Evolutionary conservation across 1,284 basidiomycete species (phyloP).

Genomic region (Ceratorhiza oryzae-sativae): DNA sequence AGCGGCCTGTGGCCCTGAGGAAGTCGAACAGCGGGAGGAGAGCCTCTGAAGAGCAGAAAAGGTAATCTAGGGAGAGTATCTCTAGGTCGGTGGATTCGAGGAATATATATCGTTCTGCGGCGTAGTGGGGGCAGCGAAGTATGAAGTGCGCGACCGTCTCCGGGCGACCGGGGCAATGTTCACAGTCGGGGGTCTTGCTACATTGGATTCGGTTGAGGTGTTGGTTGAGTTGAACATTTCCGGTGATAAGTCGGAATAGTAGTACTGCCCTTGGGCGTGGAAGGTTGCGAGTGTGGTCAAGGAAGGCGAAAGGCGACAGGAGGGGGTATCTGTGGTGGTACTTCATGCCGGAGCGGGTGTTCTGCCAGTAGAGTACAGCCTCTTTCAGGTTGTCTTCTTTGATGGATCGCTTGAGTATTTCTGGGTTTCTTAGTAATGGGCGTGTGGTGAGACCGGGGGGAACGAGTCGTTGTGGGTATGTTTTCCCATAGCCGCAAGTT

Average conservation of each 20-base stretch:
- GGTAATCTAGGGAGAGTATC: neutral
- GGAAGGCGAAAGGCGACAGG: too few relatives aligned
- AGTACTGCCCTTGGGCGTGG: neutral
- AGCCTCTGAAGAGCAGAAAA: neutral
- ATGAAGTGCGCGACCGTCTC: slow-evolving; percentile 1
- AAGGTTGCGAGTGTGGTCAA: neutral
- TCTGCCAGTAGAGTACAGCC: too few relatives aligned
- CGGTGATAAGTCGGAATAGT: slow-evolving; percentile 6
- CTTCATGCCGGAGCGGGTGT: too few relatives aligned
- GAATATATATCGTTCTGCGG: neutral
- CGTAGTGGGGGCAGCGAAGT: neutral
- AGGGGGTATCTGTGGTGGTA: neutral
- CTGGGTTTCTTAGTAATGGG: neutral
- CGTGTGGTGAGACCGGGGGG: too few relatives aligned
- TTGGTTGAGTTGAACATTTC: neutral
- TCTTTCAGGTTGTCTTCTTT: neutral
- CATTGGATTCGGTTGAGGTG: slow-evolving; percentile 6
- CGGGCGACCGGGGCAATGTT: neutral
- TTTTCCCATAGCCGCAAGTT: slow-evolving; percentile 1
- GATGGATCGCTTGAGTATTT: neutral
- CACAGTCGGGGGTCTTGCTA: neutral
- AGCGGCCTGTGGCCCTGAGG: slow-evolving; percentile 2
- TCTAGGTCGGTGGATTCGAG: neutral
- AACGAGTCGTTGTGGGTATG: neutral
- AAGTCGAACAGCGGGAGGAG: slow-evolving; percentile 3